Conservation (phyloP, 164 flowering plant genomes). For the Chimonanthus salicifolius region DNA sequence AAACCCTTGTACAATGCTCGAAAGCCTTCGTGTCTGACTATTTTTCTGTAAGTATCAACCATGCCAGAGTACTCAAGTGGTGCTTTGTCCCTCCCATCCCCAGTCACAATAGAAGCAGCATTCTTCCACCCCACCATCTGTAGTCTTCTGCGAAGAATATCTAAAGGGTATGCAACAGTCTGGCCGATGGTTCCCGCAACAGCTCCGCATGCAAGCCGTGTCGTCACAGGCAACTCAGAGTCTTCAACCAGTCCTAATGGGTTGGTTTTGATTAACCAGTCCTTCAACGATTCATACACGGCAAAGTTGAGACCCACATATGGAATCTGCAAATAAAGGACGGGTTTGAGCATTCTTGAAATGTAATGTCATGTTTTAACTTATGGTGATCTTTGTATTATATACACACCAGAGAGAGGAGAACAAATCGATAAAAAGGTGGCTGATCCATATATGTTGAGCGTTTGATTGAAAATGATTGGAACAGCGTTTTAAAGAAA, state of each 20-base stretch:
- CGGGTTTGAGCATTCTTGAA: no score
- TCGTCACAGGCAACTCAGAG: constrained; percentile 64
- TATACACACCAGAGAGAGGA: no score
- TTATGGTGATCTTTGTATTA: no score
- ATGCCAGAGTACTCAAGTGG: constrained; percentile 75
- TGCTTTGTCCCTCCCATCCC: constrained; percentile 66
- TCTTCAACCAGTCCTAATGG: constrained; percentile 66
- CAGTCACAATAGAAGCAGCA: constrained; percentile 78
- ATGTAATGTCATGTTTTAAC: no score
- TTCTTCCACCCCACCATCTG: constrained; percentile 98
- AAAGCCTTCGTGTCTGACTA: constrained; percentile 84
- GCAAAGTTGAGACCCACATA: constrained; percentile 97
- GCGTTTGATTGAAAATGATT: no score
- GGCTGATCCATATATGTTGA: no score
- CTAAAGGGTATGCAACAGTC: constrained; percentile 96
- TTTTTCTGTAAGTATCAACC: constrained; percentile 92
- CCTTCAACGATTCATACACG: constrained; percentile 91
- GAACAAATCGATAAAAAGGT: no score
- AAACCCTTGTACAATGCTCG: constrained; percentile 94
- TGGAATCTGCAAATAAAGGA: constrained; percentile 48
- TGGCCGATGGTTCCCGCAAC: constrained; percentile 97
- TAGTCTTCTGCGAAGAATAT: constrained; percentile 93
- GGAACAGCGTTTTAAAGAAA: no score
- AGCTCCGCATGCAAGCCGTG: constrained; percentile 93
- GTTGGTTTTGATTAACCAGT: constrained; percentile 61